Evolutionary conservation across 495 filamentous ascomycete genomes (phyloP).

Genomic region (Neurospora sp.): DNA sequence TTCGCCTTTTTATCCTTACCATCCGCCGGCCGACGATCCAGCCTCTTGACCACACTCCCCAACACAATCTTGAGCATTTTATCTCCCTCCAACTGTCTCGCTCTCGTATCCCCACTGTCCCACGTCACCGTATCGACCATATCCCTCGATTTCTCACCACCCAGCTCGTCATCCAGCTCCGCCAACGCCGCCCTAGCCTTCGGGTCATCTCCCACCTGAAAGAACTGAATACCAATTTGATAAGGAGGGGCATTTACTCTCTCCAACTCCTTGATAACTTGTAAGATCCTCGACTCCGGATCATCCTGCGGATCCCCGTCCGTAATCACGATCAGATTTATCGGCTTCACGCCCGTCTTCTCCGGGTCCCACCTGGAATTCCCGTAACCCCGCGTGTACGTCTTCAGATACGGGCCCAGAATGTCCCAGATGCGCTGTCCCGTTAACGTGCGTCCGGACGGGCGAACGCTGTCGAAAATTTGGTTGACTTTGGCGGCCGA

Average conservation of each 20-base stretch:
- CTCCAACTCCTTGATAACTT: constrained; percentile 62
- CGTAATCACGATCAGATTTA: constrained; percentile 92
- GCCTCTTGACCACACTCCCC: constrained; percentile 56
- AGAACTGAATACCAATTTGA: constrained; percentile 94
- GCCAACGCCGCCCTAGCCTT: constrained; percentile 53
- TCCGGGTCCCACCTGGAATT: constrained; percentile 28
- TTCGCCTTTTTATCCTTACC: background rate
- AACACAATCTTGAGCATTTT: constrained; percentile 77
- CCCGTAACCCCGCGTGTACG: constrained; percentile 21
- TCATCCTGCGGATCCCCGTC: constrained; percentile 77
- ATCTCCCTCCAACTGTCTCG: constrained; percentile 37
- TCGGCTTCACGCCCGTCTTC: constrained; percentile 49
- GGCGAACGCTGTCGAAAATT: constrained; percentile 58
- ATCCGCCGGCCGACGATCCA: constrained; percentile 37
- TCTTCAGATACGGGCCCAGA: constrained; percentile 53
- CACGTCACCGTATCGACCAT: constrained; percentile 92
- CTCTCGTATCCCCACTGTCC: constrained; percentile 30
- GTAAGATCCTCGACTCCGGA: constrained; percentile 58
- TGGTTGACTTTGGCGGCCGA: constrained; percentile 41
- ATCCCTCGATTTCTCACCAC: constrained; percentile 55
- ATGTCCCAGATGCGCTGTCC: constrained; percentile 65
- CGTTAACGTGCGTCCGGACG: constrained; percentile 62
- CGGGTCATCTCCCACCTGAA: constrained; percentile 78
- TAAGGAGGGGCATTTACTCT: constrained; percentile 60
- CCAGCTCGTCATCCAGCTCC: constrained; percentile 72